Evolutionary conservation across 2,329 filamentous ascomycete species (phyloP).

Genomic region (Botrytis fabae): DNA sequence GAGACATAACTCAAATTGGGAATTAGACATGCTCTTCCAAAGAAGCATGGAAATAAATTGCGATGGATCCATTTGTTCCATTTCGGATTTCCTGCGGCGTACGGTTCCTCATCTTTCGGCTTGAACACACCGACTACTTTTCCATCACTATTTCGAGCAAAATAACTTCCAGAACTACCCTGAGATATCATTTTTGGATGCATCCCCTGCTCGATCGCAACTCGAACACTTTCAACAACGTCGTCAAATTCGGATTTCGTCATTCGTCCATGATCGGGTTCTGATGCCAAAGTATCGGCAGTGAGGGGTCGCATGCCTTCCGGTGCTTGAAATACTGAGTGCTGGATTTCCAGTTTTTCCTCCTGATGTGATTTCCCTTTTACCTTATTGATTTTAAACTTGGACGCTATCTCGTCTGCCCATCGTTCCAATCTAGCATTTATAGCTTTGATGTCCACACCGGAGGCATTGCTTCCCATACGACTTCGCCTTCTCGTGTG

Average conservation of each 20-base stretch:
- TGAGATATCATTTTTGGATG: slow-evolving; percentile 97
- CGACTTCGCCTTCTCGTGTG: slow-evolving; percentile 47
- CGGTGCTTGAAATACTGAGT: slow-evolving; percentile 93
- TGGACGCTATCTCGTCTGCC: slow-evolving; percentile 96
- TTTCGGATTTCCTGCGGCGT: slow-evolving; percentile 94
- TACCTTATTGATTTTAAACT: slow-evolving; percentile 84
- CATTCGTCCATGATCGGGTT: slow-evolving; percentile 63
- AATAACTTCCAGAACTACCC: slow-evolving; percentile 97
- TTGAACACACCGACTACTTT: slow-evolving; percentile 98
- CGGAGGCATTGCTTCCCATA: slow-evolving; percentile 71
- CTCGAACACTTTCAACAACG: slow-evolving; percentile 84
- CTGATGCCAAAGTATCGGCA: slow-evolving; percentile 67
- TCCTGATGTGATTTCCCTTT: slow-evolving; percentile 75
- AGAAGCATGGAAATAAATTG: slow-evolving; percentile 96
- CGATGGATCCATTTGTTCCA: slow-evolving; percentile 99
- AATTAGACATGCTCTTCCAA: slow-evolving; percentile 90
- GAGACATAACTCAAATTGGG: slow-evolving; percentile 97
- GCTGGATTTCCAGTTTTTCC: slow-evolving; percentile 90
- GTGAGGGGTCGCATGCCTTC: slow-evolving; percentile 82
- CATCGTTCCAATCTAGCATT: slow-evolving; percentile 93
- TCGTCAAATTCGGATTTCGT: slow-evolving; percentile 81
- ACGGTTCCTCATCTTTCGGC: slow-evolving; percentile 98
- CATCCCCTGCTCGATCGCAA: slow-evolving; percentile 84
- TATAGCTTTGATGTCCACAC: slow-evolving; percentile 96
- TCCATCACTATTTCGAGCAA: slow-evolving; percentile 85